These are phyloP conservation scores for Trypanosomatidae sp. DNA, from an alignment of 208 protist species.

Conservation along the genomic window DNA sequence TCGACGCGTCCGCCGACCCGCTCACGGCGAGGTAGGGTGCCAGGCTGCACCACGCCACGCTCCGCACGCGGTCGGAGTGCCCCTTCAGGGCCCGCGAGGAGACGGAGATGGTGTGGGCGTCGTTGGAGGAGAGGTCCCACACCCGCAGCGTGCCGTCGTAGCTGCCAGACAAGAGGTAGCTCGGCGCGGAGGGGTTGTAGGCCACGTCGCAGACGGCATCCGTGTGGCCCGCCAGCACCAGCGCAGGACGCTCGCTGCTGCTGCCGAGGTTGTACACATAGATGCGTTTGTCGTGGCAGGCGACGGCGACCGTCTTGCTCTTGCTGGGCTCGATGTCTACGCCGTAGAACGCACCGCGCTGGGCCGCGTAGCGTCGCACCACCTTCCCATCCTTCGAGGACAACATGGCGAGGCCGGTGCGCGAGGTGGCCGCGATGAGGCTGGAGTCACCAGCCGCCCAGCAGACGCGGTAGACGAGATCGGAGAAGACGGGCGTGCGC, in stretches of 20 bases:
- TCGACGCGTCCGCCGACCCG: slow-evolving; percentile 74
- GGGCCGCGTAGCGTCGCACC: slow-evolving; percentile 57
- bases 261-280: slow-evolving; percentile 75
- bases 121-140: slow-evolving; percentile 81
- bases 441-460: slow-evolving; percentile 51
- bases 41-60: slow-evolving; percentile 81
- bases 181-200: slow-evolving; percentile 71
- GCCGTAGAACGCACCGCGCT: slow-evolving; percentile 43
- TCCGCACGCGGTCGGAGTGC: slow-evolving; percentile 72
- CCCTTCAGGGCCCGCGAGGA: slow-evolving; percentile 65
- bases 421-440: slow-evolving; percentile 56
- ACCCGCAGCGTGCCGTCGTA: slow-evolving; percentile 91
- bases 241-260: slow-evolving; percentile 40
- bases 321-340: slow-evolving; percentile 72
- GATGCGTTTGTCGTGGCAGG: slow-evolving; percentile 79
- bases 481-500: slow-evolving; percentile 49
- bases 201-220: slow-evolving; percentile 74
- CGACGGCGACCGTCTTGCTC: slow-evolving; percentile 72
- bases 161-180: slow-evolving; percentile 78
- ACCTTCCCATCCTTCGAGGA: slow-evolving; percentile 77
- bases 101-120: slow-evolving; percentile 68
- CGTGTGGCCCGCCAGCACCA: slow-evolving; percentile 77
- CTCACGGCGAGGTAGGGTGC: slow-evolving; percentile 85
- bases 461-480: slow-evolving; percentile 47
- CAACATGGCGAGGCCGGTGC: slow-evolving; percentile 54